Conservation (phyloP, 768 basidiomycete species). For the Pulveroboletus ravenelii region DNA sequence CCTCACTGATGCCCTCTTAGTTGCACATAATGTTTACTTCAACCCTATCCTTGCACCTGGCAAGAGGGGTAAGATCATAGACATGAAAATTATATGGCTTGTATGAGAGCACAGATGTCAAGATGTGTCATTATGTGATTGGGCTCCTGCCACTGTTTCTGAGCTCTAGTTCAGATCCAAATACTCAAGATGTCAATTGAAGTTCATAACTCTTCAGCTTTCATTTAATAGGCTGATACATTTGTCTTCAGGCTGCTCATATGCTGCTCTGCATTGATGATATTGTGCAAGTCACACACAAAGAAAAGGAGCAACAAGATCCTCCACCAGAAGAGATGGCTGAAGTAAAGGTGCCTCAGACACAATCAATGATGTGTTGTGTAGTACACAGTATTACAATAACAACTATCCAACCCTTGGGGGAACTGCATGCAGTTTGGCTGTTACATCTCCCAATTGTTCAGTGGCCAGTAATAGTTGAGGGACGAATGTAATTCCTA, state of each 20-base stretch:
- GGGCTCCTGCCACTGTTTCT: conserved; percentile 17
- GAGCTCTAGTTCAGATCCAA: conserved; percentile 58
- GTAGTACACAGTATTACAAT: too few relatives aligned
- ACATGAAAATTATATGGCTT: conserved; percentile 94
- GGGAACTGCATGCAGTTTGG: conserved; percentile 21
- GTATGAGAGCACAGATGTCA: conserved; percentile 94
- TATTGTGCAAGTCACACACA: conserved; percentile 83
- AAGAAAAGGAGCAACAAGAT: conserved; percentile 50
- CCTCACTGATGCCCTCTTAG: conserved; percentile 95
- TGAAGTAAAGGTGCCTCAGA: conserved; percentile 4
- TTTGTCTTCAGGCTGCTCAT: conserved; percentile 61
- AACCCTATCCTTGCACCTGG: conserved; percentile 92
- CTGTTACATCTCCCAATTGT: conserved; percentile 17
- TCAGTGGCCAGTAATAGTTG: conserved; percentile 16
- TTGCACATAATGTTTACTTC: conserved; percentile 95
- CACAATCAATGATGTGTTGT: neutral
- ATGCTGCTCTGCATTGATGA: conserved; percentile 92
- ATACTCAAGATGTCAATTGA: conserved; percentile 97
- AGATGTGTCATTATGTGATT: conserved; percentile 42
- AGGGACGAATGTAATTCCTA: conserved; percentile 14
- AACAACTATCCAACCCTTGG: conserved; percentile 23
- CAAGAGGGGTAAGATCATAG: conserved; percentile 91
- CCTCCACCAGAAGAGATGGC: conserved; percentile 57
- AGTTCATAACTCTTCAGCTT: conserved; percentile 33
- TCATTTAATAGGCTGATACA: neutral